Evolutionary conservation across 192 early-diverging fungal genomes (phyloP).

Genomic region (Podochytrium sp.): DNA sequence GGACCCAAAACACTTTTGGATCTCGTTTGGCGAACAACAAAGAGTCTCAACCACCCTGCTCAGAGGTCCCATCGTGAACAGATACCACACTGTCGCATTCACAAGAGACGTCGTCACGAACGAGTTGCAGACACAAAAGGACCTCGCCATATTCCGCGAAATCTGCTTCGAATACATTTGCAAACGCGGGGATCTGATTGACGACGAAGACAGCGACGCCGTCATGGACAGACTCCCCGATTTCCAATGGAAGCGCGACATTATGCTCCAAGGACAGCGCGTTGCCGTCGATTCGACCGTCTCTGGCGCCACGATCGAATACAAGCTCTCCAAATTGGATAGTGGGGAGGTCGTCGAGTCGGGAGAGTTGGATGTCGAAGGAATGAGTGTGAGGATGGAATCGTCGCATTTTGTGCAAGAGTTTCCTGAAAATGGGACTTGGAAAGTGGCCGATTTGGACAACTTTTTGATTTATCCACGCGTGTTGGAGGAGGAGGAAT

Average conservation of each 20-base stretch:
- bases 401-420: constrained; percentile 23
- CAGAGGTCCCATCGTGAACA: not conserved
- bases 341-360: not conserved
- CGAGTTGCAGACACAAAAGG: not conserved
- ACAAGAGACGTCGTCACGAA: not conserved
- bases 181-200: not conserved
- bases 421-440: constrained; percentile 11
- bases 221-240: constrained; percentile 8
- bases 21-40: constrained; percentile 9
- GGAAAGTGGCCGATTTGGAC: constrained; percentile 25
- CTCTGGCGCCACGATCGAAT: not conserved
- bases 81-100: constrained; percentile 22
- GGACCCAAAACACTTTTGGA: constrained; percentile 14
- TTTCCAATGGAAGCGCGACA: constrained; percentile 22
- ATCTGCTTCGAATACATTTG: constrained; percentile 27
- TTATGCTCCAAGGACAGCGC: constrained; percentile 15
- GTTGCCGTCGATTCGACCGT: constrained; percentile 24
- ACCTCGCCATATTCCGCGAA: constrained; percentile 19
- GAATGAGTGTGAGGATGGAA: constrained; percentile 12
- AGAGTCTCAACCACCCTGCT: constrained; percentile 8
- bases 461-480: constrained; percentile 9
- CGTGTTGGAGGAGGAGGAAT: constrained; percentile 14
- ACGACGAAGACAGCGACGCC: not conserved
- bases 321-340: not conserved
- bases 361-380: not conserved